A percentile compares a stretch with the other conserved stretches of the same genome.
These are phyloP conservation scores for Ambrosia artemisiifolia DNA, from an alignment of 129 eudicot species.

Conservation along the genomic window DNA sequence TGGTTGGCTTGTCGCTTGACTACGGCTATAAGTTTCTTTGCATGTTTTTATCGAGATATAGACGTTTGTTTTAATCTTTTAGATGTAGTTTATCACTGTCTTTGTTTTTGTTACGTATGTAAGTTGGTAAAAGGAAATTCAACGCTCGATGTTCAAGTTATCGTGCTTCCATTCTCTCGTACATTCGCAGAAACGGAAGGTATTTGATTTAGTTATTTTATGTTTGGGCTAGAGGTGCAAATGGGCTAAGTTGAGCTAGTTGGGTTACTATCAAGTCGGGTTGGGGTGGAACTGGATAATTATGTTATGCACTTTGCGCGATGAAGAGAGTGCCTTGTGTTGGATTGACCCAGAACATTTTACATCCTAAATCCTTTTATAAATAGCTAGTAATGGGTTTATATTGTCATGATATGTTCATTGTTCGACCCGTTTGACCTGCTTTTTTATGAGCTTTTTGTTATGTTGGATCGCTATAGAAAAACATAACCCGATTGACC, in stretches of 20 bases:
- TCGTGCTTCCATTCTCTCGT: slow-evolving; percentile 68
- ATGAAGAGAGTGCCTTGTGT: background rate
- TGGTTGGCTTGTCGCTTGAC: slow-evolving; percentile 72
- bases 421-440: background rate
- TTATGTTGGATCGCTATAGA: background rate
- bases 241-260: background rate
- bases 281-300: background rate
- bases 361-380: background rate
- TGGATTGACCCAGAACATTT: background rate
- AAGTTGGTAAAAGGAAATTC: slow-evolving; percentile 1
- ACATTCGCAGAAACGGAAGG: slow-evolving; percentile 66
- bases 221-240: background rate
- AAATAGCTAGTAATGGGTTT: background rate
- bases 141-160: slow-evolving; percentile 49
- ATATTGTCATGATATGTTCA: background rate
- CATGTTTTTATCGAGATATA: slow-evolving; percentile 12
- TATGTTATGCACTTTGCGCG: background rate
- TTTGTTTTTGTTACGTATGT: slow-evolving; percentile 19
- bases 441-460: background rate
- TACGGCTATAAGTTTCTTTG: slow-evolving; percentile 50
- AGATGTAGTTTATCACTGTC: slow-evolving; percentile 26
- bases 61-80: slow-evolving; percentile 30
- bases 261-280: background rate
- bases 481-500: background rate
- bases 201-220: slow-evolving; percentile 17